A percentile compares a stretch with the other conserved stretches of the same genome.
Conservation (phyloP, 257 asterid genomes). For the Euphrasia confusa region DNA sequence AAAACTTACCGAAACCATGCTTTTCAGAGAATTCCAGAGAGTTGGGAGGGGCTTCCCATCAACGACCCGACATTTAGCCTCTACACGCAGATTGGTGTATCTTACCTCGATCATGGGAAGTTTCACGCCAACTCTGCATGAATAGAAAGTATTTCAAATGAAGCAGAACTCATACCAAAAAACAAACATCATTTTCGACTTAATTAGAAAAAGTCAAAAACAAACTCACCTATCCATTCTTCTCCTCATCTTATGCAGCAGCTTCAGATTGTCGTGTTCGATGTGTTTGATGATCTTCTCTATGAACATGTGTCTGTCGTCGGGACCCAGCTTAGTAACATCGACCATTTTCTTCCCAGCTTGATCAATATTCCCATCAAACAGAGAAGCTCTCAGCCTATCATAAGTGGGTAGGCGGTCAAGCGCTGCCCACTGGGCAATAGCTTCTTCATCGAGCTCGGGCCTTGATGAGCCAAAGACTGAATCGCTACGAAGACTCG, state of each 20-base stretch:
- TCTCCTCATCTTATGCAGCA: slow-evolving; percentile 43
- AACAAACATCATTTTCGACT: not conserved
- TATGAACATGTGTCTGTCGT: slow-evolving; percentile 38
- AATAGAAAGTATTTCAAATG: not conserved
- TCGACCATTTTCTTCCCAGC: slow-evolving; percentile 35
- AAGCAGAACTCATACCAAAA: too few relatives aligned
- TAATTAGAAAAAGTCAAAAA: not conserved
- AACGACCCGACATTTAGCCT: slow-evolving; percentile 35
- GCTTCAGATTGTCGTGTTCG: slow-evolving; percentile 41
- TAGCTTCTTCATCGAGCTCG: slow-evolving; percentile 27
- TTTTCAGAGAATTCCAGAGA: slow-evolving; percentile 32
- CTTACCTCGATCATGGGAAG: slow-evolving; percentile 31
- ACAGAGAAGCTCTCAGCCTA: slow-evolving; percentile 39
- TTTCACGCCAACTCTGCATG: slow-evolving; percentile 31
- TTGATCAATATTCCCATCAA: slow-evolving; percentile 24
- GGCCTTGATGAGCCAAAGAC: not conserved
- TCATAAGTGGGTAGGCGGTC: slow-evolving; percentile 32
- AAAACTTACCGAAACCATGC: slow-evolving; percentile 26
- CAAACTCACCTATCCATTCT: slow-evolving; percentile 37
- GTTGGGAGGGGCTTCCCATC: slow-evolving; percentile 39
- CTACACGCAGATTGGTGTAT: slow-evolving; percentile 24
- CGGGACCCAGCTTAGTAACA: slow-evolving; percentile 43
- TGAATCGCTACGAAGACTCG: slow-evolving; percentile 28
- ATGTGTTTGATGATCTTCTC: slow-evolving; percentile 44
- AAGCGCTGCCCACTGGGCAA: slow-evolving; percentile 29